Base-by-base conservation (phyloP, 257 asterid genomes). In the Solanum pinnatisectum region DNA sequence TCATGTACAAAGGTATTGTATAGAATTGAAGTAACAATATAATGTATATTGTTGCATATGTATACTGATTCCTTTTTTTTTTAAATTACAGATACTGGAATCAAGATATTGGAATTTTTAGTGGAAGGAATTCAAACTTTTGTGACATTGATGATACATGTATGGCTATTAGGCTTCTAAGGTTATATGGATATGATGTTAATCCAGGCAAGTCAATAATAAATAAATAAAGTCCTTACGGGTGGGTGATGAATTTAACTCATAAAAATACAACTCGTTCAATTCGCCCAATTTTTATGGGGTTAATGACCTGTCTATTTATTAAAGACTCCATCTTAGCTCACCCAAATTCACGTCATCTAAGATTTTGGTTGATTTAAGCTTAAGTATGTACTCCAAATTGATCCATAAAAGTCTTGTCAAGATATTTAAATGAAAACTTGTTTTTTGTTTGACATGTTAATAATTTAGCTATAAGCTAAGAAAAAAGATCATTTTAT, bases 51-150 rank as follows among this genome's bases (percentile, higher is more conserved):
- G 2, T 14, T 49, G 60, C 22, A 15, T 49, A 49, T 15, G 60
- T 15, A 49, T 49, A 49, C 3, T n/a, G 16, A 65, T 60, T 71
- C 78, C 15, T 32, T 36, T 13, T 32, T 36, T 13, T 22, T 86
- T 44, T 0, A 18, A 86, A 84, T n/a, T 79, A 8, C 88, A 94
- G 92, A 27, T 88, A 46, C 70, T 94, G 96, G 96, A 94, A 88
- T 0, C 85, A 87, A 6, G 87, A 88, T 4, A 74, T 76, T 68
- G 95, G 95, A 87, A 87, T 92, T 83, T 94, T 90, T 87, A 89
- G 93, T 36, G 92, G 88, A 76, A 76, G 56, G 3, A 37, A 76
- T 76, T 76, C 83, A 76, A 76, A 76, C 33, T 76, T 37, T 76
- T 76, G 83, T 76, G 83, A 76, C 32, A 5, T 76, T n/a, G 83